A percentile compares a stretch with the other conserved stretches of the same genome.
phyloP scores from a whole-genome alignment of 495 filamentous ascomycete genomes.

The Tuber microsphaerosporum region DNA sequence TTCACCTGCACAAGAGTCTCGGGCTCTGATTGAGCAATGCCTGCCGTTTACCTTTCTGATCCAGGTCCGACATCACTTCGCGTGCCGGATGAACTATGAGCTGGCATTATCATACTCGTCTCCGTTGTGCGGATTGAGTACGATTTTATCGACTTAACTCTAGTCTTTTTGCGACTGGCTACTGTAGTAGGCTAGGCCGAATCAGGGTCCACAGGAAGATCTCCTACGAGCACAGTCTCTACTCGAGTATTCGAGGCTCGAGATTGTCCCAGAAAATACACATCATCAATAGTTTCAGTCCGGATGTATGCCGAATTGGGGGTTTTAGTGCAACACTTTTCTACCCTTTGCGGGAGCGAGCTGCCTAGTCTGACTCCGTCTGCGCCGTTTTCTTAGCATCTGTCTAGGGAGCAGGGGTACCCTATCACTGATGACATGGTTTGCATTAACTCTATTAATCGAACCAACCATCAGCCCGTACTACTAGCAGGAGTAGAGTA shows the following conservation, averaged over 20 bases:
- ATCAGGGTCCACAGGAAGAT: background rate
- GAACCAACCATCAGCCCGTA: background rate
- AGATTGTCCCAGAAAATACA: background rate
- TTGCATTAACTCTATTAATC: constrained; percentile 1
- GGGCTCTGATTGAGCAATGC: background rate
- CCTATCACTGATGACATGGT: background rate
- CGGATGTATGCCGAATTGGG: background rate
- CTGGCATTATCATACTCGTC: background rate
- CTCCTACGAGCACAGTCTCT: background rate
- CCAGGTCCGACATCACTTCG: background rate
- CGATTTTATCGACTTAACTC: background rate
- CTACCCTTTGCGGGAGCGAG: background rate
- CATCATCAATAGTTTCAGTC: background rate
- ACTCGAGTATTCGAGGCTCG: background rate
- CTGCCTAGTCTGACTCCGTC: background rate
- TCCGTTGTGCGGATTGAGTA: background rate
- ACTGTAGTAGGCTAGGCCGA: background rate
- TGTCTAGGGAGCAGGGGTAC: background rate
- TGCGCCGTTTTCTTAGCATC: background rate
- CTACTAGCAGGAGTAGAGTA: background rate
- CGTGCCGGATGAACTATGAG: background rate
- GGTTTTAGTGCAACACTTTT: background rate
- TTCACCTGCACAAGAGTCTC: background rate
- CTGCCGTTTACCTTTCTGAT: background rate
- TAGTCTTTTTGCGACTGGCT: background rate